phyloP scores from a whole-genome alignment of 495 filamentous ascomycete genomes.

The Chlorociboria aeruginascens region DNA sequence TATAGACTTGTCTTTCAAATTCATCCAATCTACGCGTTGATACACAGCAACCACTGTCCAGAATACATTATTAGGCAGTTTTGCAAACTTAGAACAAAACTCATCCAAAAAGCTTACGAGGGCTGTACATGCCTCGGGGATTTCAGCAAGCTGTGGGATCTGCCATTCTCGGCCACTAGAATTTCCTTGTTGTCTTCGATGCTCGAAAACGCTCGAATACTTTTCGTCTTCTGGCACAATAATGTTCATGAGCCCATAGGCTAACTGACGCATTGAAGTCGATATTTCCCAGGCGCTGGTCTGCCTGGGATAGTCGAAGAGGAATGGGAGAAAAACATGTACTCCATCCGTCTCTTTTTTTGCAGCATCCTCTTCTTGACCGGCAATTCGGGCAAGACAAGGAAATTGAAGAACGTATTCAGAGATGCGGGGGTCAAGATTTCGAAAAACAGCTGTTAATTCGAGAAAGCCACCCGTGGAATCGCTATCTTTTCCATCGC shows the following conservation, averaged over 20 bases:
- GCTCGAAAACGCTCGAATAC: constrained; percentile 29
- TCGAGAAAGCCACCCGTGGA: neutral
- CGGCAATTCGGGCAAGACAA: constrained; percentile 9
- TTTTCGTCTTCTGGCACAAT: constrained; percentile 17
- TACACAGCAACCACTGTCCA: constrained; percentile 32
- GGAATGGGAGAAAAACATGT: constrained; percentile 44
- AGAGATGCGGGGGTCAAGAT: constrained; percentile 37
- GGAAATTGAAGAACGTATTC: constrained; percentile 31
- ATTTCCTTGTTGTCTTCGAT: constrained; percentile 31
- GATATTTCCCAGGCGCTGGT: constrained; percentile 55
- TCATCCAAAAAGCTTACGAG: constrained; percentile 8
- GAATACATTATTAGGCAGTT: neutral
- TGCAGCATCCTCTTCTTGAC: neutral
- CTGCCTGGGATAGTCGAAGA: constrained; percentile 45
- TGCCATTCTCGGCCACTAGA: constrained; percentile 19
- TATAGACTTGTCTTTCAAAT: constrained; percentile 20
- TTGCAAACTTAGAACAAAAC: constrained; percentile 3
- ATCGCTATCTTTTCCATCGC: constrained; percentile 1
- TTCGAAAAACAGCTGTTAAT: neutral
- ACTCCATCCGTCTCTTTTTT: neutral
- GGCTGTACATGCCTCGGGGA: constrained; percentile 12
- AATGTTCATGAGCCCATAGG: constrained; percentile 44
- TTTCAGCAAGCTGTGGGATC: constrained; percentile 13
- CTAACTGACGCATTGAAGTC: constrained; percentile 37
- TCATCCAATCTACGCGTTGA: constrained; percentile 29